Conservation (phyloP, 371 early-diverging fungal genomes). For the Funneliformis caledonium region DNA sequence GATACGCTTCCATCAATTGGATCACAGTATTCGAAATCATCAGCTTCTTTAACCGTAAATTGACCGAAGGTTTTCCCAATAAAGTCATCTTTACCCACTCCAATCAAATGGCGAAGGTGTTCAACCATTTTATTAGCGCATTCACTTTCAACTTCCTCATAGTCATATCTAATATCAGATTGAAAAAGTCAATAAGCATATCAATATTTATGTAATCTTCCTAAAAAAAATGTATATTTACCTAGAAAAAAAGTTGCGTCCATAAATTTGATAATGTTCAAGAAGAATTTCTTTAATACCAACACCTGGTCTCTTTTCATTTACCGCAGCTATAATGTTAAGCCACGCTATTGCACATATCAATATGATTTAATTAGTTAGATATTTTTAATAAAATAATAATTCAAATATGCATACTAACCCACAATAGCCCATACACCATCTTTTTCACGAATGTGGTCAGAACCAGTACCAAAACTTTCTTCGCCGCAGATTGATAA, state of each 20-base stretch:
- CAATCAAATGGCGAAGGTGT: conserved; percentile 62
- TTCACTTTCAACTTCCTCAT: conserved; percentile 91
- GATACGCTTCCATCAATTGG: conserved; percentile 90
- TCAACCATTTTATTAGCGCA: conserved; percentile 82
- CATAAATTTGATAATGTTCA: conserved; percentile 81
- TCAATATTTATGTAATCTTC: neutral
- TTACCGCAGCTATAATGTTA: conserved; percentile 85
- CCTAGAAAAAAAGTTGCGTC: conserved; percentile 96
- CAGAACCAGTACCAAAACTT: conserved; percentile 96
- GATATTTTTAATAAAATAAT: neutral
- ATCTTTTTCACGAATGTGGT: conserved; percentile 98
- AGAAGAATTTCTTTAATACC: conserved; percentile 80
- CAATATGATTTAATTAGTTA: neutral
- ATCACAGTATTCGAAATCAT: conserved; percentile 94
- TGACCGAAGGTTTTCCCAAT: conserved; percentile 60
- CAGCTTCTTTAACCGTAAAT: conserved; percentile 73
- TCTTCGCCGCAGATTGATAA: conserved; percentile 98
- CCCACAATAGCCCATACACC: conserved; percentile 96
- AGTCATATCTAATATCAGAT: conserved; percentile 75
- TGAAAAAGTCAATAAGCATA: neutral
- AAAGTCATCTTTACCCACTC: conserved; percentile 52
- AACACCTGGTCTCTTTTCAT: conserved; percentile 57
- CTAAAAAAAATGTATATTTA: conserved; percentile 29
- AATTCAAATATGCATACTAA: conserved; percentile 40
- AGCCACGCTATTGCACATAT: conserved; percentile 76